A percentile compares a stretch with the other conserved stretches of the same genome.
phyloP scores from a whole-genome alignment of 1,284 basidiomycete genomes.

The Rhizopogon hawkerae region DNA sequence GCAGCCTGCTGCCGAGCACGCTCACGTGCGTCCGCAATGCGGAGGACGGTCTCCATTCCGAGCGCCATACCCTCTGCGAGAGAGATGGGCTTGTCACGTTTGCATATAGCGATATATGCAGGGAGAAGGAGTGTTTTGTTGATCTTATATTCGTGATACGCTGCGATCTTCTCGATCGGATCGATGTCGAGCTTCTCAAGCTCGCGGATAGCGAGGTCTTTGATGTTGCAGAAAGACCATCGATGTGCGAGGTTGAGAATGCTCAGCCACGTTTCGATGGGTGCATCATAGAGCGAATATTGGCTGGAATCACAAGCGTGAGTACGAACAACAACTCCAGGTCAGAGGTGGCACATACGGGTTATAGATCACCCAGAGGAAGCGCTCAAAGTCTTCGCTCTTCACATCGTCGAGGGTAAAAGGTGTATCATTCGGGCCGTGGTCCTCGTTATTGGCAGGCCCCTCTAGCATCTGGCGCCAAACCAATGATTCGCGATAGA shows the following conservation, averaged over 20 bases:
- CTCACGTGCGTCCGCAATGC: slow-evolving; percentile 35
- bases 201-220: slow-evolving; percentile 34
- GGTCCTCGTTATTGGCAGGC: slow-evolving; percentile 27
- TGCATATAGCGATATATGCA: slow-evolving; percentile 35
- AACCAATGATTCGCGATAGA: slow-evolving; percentile 46
- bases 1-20: slow-evolving; percentile 20
- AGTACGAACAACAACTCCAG: not conserved
- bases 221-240: slow-evolving; percentile 39
- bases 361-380: slow-evolving; percentile 60
- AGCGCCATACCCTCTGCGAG: slow-evolving; percentile 36
- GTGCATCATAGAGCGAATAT: slow-evolving; percentile 41
- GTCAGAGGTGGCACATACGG: slow-evolving; percentile 34
- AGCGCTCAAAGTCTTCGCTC: slow-evolving; percentile 43
- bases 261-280: slow-evolving; percentile 35
- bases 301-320: slow-evolving; percentile 25
- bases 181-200: slow-evolving; percentile 33
- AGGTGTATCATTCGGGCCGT: slow-evolving; percentile 36
- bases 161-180: slow-evolving; percentile 35
- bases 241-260: slow-evolving; percentile 37
- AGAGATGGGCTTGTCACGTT: slow-evolving; percentile 33
- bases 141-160: slow-evolving; percentile 39
- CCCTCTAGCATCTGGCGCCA: slow-evolving; percentile 38
- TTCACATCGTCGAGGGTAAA: slow-evolving; percentile 37
- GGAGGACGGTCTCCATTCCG: slow-evolving; percentile 34
- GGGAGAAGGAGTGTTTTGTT: slow-evolving; percentile 34